Percentiles rank a stretch among this genome's conserved stretches.
These are phyloP conservation scores for Candida michaelii DNA, from an alignment of 805 yeast species.

Conservation along the genomic window DNA sequence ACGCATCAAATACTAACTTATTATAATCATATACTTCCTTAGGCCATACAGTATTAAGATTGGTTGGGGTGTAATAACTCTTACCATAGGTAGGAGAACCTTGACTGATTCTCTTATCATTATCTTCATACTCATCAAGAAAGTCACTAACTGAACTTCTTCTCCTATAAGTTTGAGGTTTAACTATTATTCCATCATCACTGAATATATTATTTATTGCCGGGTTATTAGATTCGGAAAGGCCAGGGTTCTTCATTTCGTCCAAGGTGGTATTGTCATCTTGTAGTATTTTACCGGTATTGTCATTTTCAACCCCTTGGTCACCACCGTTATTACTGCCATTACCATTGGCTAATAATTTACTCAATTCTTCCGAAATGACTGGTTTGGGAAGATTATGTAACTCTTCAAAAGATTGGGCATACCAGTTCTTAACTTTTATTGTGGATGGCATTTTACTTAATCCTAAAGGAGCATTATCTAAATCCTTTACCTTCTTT, in stretches of 20 bases:
- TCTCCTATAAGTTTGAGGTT: slow-evolving; percentile 14
- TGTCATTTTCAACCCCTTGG: slow-evolving; percentile 14
- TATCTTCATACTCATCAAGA: slow-evolving; percentile 3
- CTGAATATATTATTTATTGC: slow-evolving; percentile 41
- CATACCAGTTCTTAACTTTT: slow-evolving; percentile 84
- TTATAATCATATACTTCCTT: slow-evolving; percentile 72
- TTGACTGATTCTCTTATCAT: slow-evolving; percentile 16
- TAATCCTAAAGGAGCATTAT: slow-evolving; percentile 73
- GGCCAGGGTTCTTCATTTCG: slow-evolving; percentile 26
- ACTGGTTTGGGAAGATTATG: slow-evolving; percentile 61
- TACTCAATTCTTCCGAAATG: slow-evolving; percentile 42
- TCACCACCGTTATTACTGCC: slow-evolving; percentile 10
- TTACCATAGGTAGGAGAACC: slow-evolving; percentile 42
- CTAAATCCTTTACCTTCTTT: slow-evolving; percentile 80
- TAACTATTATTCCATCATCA: slow-evolving; percentile 53
- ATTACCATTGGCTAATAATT: slow-evolving; percentile 25
- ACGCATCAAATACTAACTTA: slow-evolving; percentile 59
- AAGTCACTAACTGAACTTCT: slow-evolving; percentile 2
- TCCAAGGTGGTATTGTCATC: slow-evolving; percentile 15
- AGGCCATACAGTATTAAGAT: slow-evolving; percentile 63
- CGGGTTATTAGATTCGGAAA: slow-evolving; percentile 30
- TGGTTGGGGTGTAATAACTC: slow-evolving; percentile 53
- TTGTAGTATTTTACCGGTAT: slow-evolving; percentile 12
- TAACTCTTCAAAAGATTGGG: slow-evolving; percentile 83
- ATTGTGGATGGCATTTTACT: slow-evolving; percentile 71